Evolutionary conservation across 2,329 filamentous ascomycete genomes (phyloP), one percentile per base, ranked within the genome.

Genomic region (Lachnellula arida): DNA sequence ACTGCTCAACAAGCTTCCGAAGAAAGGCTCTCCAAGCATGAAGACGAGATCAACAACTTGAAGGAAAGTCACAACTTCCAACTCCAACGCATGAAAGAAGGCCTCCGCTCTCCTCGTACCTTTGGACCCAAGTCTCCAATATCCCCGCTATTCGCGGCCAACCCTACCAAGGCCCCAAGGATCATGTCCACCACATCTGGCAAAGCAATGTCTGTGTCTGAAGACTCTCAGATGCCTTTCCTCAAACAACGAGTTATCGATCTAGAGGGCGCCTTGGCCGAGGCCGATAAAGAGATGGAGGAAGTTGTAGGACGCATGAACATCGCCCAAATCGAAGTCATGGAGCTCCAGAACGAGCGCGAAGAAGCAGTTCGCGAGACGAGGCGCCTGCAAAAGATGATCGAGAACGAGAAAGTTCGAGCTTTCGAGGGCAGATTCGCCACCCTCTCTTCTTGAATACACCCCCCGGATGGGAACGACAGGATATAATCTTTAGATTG

Each of bases 1-100:
- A 75, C 83, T 19, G 91, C 93, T 1, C 93, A 97, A 71, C 86
- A 90, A 55, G 82, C 88, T 19, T 93, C 91, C 0, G 94, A 99
- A 70, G 91, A 93, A 49, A 86, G 86, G 40, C 84, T 97, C 55
- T 76, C 82, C 44, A 86, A 85, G 49, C 91, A 97, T 68, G 94
- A 97, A 71, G 90, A 94, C 39, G 91, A 97, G 72, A 81, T 96
- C 39, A 76, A 82, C 17, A 77, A 81, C 22, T 75, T 97, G 53
- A 86, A 87, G 63, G 90, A 95, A 54, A 88, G 84, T 57, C 86
- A 94, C 67, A 90, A 82, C 68, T 78, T 79, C 17, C 88, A 94
- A 66, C 81, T 97, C 34, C 85, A 86, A 62, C 87, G 93, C 14
- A 81, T 91, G 67, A 86, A 86, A 70, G 74, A 80, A 69, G 63